Evolutionary conservation across 495 filamentous ascomycete species (phyloP), one percentile per base, ranked within the genome.

Genomic region (Tuber microsphaerosporum): DNA sequence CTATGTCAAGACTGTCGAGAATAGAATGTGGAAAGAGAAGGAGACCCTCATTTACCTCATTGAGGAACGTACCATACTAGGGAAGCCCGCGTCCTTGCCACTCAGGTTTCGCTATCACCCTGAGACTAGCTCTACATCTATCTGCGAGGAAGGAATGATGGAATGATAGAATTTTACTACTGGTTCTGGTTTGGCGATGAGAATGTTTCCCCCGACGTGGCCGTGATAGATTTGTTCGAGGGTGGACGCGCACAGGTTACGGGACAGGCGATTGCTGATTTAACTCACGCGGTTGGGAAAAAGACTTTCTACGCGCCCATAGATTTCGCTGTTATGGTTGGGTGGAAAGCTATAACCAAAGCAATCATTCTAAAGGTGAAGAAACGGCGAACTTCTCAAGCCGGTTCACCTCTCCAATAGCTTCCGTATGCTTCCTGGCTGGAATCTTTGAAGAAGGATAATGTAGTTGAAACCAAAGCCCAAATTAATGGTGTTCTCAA

Each of bases 161-260:
- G 92, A 72, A 97, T 98, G 87, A 97, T 97, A 85, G 90, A 95
- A 84, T 99, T 99, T 84, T 99, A 99, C 87, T 97, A 96, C 88
- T 89, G 90, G 45, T 89, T 94, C 75, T 97, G 95, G 95, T 99
- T 99, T 80, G 96, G 94, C 22, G 90, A 93, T 80, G 94, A 95
- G 80, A 82, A 87, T 39, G 88, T 94, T 31, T 92, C 96, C 44
- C 93, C 97, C 71, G 91, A 97, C 80, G 90, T 90, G 17, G 86
- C 92, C 20, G 92, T 96, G 48, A 93, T 92, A 7, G 90, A 91
- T 80, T 90, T 89, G 68, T 99, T 99, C 83, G 92, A 92, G 76
- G 95, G 95, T 80, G 96, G 96, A 76, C 89, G 89, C 77, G 88
- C 92, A 48, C 92, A 88, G 22, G 93, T 99, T 79, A 97, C 93